Evolutionary conservation across 179 eudicot species (phyloP).

Genomic region (Spinacia oleracea): DNA sequence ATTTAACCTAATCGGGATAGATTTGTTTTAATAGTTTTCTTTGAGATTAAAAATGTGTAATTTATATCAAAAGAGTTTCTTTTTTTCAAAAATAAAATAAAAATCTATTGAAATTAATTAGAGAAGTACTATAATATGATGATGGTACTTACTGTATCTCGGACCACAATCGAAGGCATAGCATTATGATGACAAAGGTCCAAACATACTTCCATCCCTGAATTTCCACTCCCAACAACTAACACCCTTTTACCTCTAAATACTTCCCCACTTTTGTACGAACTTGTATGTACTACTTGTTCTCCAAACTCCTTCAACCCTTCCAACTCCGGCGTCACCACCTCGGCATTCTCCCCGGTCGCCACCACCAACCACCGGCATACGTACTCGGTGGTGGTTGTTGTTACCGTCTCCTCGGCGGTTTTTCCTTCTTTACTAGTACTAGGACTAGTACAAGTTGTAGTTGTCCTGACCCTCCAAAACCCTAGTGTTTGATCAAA

Average conservation of each 20-base stretch:
- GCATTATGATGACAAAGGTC: slow-evolving; percentile 57
- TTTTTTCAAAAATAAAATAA: not conserved
- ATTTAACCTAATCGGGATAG: not conserved
- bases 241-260: slow-evolving; percentile 54
- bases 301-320: slow-evolving; percentile 49
- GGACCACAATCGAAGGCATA: slow-evolving; percentile 54
- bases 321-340: slow-evolving; percentile 44
- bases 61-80: not conserved
- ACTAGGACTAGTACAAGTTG: not conserved
- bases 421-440: not conserved
- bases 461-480: slow-evolving; percentile 45
- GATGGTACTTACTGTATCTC: slow-evolving; percentile 47
- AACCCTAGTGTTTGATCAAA: slow-evolving; percentile 42
- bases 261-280: slow-evolving; percentile 53
- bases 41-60: not conserved
- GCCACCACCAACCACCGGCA: slow-evolving; percentile 62
- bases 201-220: slow-evolving; percentile 75
- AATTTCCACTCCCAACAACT: slow-evolving; percentile 69
- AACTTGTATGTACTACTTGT: slow-evolving; percentile 47
- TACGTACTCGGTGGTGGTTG: slow-evolving; percentile 30
- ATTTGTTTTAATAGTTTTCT: not conserved
- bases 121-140: not conserved
- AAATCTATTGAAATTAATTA: slow-evolving; percentile 1
- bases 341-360: slow-evolving; percentile 72
- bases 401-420: not conserved